phyloP scores from a whole-genome alignment of 1,284 basidiomycete genomes.

The Crucibulum cyathiforme region DNA sequence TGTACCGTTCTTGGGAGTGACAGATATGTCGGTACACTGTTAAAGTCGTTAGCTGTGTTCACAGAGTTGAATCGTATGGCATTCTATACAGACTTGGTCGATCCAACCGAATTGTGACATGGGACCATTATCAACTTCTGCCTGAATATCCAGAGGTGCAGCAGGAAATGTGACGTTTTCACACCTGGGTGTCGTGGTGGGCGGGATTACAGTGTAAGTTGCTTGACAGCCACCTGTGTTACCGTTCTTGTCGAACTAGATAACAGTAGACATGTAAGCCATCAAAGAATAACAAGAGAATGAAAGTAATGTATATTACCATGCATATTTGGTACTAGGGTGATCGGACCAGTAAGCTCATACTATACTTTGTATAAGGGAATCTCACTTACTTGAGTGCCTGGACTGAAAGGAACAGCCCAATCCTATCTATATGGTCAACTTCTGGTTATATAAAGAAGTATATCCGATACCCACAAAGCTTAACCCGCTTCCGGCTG shows the following conservation, averaged over 20 bases:
- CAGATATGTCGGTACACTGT: constrained; percentile 60
- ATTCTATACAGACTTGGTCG: constrained; percentile 45
- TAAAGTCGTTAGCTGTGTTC: neutral
- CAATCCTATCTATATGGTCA: constrained; percentile 48
- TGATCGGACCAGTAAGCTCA: neutral
- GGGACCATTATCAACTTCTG: constrained; percentile 50
- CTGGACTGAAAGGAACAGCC: constrained; percentile 62
- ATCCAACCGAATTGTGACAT: constrained; percentile 66
- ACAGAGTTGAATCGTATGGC: neutral
- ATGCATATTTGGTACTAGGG: constrained; percentile 69
- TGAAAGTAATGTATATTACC: constrained; percentile 39
- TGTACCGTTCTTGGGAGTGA: constrained; percentile 61
- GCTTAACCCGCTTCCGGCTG: constrained; percentile 50
- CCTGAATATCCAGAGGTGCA: constrained; percentile 49
- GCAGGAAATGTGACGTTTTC: constrained; percentile 54
- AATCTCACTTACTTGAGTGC: constrained; percentile 49
- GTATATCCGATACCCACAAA: constrained; percentile 46
- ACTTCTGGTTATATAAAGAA: constrained; percentile 1
- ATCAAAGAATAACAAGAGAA: neutral
- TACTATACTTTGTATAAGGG: neutral
- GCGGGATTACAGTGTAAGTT: constrained; percentile 57
- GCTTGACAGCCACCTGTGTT: constrained; percentile 66
- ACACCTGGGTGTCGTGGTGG: constrained; percentile 45
- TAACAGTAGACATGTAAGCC: neutral
- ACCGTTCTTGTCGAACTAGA: constrained; percentile 59